A percentile compares a stretch with the other conserved stretches of the same genome.
phyloP scores from a whole-genome alignment of 495 filamentous ascomycete genomes.

The Rhypophila decipiens region DNA sequence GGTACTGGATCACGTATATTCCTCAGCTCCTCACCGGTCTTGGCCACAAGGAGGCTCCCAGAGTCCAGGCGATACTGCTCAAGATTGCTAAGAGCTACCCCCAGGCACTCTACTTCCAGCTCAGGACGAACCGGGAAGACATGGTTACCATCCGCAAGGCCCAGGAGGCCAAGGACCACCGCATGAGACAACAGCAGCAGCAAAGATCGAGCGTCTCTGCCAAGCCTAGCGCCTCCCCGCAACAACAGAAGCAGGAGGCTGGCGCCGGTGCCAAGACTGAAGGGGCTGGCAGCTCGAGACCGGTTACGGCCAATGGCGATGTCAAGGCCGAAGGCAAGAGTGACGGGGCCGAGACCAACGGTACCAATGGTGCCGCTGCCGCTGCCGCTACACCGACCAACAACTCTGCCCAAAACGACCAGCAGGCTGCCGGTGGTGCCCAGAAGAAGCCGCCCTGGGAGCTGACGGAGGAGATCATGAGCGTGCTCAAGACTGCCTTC shows the following conservation, averaged over 20 bases:
- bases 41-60: constrained; percentile 80
- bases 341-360: constrained; percentile 36
- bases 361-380: constrained; percentile 13
- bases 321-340: constrained; percentile 37
- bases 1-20: constrained; percentile 99
- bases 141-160: constrained; percentile 85
- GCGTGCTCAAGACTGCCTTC: constrained; percentile 89
- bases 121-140: constrained; percentile 92
- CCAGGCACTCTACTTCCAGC: constrained; percentile 89
- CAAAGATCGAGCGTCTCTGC: constrained; percentile 10
- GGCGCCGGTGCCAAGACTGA: constrained; percentile 14
- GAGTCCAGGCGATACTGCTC: constrained; percentile 71
- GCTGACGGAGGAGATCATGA: constrained; percentile 90
- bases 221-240: constrained; percentile 34
- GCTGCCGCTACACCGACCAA: constrained; percentile 19
- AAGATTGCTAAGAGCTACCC: constrained; percentile 95
- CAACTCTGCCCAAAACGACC: constrained; percentile 23
- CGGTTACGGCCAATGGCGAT: constrained; percentile 43
- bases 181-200: constrained; percentile 12
- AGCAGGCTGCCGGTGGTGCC: constrained; percentile 16
- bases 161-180: constrained; percentile 69
- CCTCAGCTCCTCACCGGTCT: constrained; percentile 89
- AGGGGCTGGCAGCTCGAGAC: constrained; percentile 29
- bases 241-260: constrained; percentile 42
- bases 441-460: constrained; percentile 87